Conservation (phyloP, 768 basidiomycete genomes). For the Leccinum sublutescens region DNA sequence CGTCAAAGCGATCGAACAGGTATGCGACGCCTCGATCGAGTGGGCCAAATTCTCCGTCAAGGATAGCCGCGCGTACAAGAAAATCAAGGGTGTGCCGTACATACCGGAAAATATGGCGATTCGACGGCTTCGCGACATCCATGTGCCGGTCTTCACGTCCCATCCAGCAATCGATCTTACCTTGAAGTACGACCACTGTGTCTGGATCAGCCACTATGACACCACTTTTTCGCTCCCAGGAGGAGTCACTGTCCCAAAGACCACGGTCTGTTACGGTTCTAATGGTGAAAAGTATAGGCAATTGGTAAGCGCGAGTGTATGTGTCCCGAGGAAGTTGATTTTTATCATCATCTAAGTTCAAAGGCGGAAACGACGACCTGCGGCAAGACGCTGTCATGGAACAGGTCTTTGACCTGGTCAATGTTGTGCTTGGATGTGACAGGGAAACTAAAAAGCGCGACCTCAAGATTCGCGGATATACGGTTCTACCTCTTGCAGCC, state of each 20-base stretch:
- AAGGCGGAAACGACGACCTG: conserved; percentile 77
- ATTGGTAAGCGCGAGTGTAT: conserved; percentile 52
- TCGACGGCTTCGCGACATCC: conserved; percentile 47
- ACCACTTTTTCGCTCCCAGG: conserved; percentile 61
- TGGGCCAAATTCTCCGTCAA: conserved; percentile 69
- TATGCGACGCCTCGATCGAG: conserved; percentile 65
- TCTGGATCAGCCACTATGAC: conserved; percentile 68
- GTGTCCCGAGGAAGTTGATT: background rate
- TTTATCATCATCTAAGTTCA: conserved; percentile 60
- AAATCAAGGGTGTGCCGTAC: conserved; percentile 25
- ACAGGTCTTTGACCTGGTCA: conserved; percentile 91
- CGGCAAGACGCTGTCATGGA: conserved; percentile 99
- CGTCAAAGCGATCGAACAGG: conserved; percentile 51
- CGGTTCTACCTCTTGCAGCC: conserved; percentile 78
- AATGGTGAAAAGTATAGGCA: conserved; percentile 71
- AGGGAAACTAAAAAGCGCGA: conserved; percentile 71
- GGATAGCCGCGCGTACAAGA: conserved; percentile 27
- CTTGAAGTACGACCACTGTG: conserved; percentile 62
- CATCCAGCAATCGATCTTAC: conserved; percentile 68
- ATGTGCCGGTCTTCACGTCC: conserved; percentile 83
- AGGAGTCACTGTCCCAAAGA: conserved; percentile 82
- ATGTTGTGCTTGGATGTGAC: conserved; percentile 70
- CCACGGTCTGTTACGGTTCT: conserved; percentile 64
- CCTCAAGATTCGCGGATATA: conserved; percentile 80
- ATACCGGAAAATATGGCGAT: conserved; percentile 51